Conservation (phyloP, 768 basidiomycete genomes). For the Lepiota subincarnata region DNA sequence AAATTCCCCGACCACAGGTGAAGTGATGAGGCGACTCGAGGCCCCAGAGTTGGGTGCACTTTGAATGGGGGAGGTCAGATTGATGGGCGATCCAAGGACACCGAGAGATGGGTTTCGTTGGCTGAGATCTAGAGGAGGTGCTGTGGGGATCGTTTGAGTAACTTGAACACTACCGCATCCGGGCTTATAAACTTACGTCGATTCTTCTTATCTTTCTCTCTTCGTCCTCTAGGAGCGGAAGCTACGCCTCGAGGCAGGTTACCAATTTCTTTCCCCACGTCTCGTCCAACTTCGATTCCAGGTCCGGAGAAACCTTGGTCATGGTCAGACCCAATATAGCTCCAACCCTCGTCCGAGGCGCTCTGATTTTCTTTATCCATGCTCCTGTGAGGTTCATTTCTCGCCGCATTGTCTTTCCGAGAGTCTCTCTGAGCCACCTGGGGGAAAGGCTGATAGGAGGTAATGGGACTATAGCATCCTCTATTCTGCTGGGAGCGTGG, state of each 20-base stretch:
- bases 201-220: constrained; percentile 49
- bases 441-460: neutral
- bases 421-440: neutral
- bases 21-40: constrained; percentile 37
- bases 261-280: constrained; percentile 47
- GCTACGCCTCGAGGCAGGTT: constrained; percentile 23
- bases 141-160: constrained; percentile 27
- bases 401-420: neutral
- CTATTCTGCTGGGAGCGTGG: neutral
- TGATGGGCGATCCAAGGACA: constrained; percentile 35
- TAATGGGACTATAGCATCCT: neutral
- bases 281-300: constrained; percentile 34
- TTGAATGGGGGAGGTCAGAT: constrained; percentile 25
- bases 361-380: constrained; percentile 43
- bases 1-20: constrained; percentile 79
- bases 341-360: constrained; percentile 34
- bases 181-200: constrained; percentile 42
- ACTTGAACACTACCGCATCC: too few species aligned
- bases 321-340: constrained; percentile 30
- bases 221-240: constrained; percentile 30
- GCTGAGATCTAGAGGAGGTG: constrained; percentile 52
- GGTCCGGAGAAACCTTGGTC: constrained; percentile 25
- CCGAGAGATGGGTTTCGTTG: constrained; percentile 46
- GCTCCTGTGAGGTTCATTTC: constrained; percentile 2
- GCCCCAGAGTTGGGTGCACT: constrained; percentile 2